Evolutionary conservation across 176 grass and related monocot species (phyloP).

Genomic region (Ampelocalamus luodianensis): DNA sequence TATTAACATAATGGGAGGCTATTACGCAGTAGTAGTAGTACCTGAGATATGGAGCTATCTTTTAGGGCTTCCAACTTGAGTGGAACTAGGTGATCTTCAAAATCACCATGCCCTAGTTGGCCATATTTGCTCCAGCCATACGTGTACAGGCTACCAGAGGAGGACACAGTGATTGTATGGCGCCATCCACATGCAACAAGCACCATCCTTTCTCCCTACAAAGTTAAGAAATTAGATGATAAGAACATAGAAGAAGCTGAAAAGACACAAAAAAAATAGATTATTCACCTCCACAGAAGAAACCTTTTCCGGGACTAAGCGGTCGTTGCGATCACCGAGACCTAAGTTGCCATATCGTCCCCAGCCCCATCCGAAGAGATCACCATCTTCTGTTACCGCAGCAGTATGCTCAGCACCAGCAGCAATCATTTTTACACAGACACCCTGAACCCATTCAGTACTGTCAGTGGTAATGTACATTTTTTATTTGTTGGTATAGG

Average conservation of each 20-base stretch:
- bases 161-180: conserved; percentile 61
- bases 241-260: not conserved
- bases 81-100: conserved; percentile 70
- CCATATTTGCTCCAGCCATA: conserved; percentile 93
- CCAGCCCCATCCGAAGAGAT: conserved; percentile 87
- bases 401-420: conserved; percentile 81
- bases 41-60: conserved; percentile 62
- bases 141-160: conserved; percentile 63
- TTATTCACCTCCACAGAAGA: conserved; percentile 56
- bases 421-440: conserved; percentile 70
- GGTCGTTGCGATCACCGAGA: conserved; percentile 67
- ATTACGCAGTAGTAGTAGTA: not conserved
- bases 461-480: not conserved
- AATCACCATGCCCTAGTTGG: conserved; percentile 80
- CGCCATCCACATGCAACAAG: conserved; percentile 83
- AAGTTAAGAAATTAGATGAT: not conserved
- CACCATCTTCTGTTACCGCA: conserved; percentile 66
- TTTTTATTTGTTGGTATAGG: not conserved
- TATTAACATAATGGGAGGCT: not conserved
- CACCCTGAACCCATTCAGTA: conserved; percentile 42
- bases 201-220: conserved; percentile 62
- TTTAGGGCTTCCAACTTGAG: conserved; percentile 61
- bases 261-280: not conserved
- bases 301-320: conserved; percentile 62
- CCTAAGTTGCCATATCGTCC: conserved; percentile 82